Conservation (phyloP, 1,284 basidiomycete species). For the Irpex lacteus region DNA sequence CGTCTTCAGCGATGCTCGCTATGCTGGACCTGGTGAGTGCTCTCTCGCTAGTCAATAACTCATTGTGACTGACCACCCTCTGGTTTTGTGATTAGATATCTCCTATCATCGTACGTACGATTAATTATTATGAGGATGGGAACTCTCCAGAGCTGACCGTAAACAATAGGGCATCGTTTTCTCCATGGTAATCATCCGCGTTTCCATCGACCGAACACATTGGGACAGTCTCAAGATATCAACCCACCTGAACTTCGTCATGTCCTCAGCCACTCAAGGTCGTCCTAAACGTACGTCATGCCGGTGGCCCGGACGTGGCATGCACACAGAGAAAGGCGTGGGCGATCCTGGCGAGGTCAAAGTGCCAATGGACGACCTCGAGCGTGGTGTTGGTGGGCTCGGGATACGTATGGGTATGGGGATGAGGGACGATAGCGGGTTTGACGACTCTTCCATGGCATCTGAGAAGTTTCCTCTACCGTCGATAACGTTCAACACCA, state of each 20-base stretch:
- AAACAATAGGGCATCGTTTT: slow-evolving; percentile 12
- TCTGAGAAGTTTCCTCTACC: background rate
- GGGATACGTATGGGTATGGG: background rate
- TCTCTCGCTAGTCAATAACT: background rate
- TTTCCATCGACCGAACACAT: slow-evolving; percentile 11
- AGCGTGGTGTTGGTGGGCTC: background rate
- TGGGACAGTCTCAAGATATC: slow-evolving; percentile 15
- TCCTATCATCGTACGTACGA: slow-evolving; percentile 8
- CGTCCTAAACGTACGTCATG: background rate
- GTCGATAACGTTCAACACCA: background rate
- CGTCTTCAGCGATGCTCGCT: slow-evolving; percentile 6
- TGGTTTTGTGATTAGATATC: slow-evolving; percentile 1
- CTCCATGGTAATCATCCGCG: slow-evolving; percentile 14
- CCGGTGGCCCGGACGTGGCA: background rate
- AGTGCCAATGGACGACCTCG: background rate
- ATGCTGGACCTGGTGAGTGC: slow-evolving; percentile 9
- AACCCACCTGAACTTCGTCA: slow-evolving; percentile 11
- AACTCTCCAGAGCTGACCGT: background rate
- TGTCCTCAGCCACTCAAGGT: background rate
- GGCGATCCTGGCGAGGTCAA: background rate
- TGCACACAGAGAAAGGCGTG: background rate
- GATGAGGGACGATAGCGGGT: background rate
- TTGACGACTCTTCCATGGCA: background rate
- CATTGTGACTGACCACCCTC: background rate
- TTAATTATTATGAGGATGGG: background rate